Base-by-base conservation (phyloP, 371 early-diverging fungal genomes). In the Fennellomyces sp. region DNA sequence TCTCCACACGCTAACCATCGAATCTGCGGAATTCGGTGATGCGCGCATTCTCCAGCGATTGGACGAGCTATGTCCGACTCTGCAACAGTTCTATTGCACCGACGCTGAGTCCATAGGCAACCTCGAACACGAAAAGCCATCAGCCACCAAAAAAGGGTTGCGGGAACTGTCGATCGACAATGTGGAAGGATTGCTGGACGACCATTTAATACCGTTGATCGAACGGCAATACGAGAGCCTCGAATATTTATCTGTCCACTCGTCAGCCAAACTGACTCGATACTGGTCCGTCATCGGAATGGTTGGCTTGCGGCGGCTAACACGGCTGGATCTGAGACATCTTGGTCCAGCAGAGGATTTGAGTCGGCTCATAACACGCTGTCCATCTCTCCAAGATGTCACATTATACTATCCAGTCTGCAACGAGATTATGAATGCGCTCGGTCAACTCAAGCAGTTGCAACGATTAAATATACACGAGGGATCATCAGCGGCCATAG, bases 11-110 rank as follows among this genome's bases (percentile, higher is more conserved):
- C 28, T 54, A 8, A 35, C 23, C 3, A 54, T 54, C 7, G 39
- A 54, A 21, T 35, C 55, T 25, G 17, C 23, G 7, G 55, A 54
- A 39, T 38, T 35, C 27, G 55, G 55, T 17, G 51, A 31, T 19
- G n/a, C 27, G 27, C 35, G 13, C 7, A 23, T 54, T 6, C 15
- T 54, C 5, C 39, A 39, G 8, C 38, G 55, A 27, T 26, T 54
- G n/a, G 55, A 54, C 27, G 15, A 33, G 17, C 15, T 54, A 39
- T 54, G 55, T 39, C 55, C 55, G 13, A 54, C 35, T 3, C 28
- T 54, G 21, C 55, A 35, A 25, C 39, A 54, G n/a, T 26, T 54
- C 25, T 36, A 23, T 38, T 38, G 13, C 19, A 31, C 35, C 3
- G 55, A 54, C 23, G 8, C 55, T 3, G 55, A 54, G 25, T 25